A percentile compares a stretch with the other conserved stretches of the same genome.
phyloP scores from a whole-genome alignment of 1,284 basidiomycete species.

The Wallemia ichthyophaga region DNA sequence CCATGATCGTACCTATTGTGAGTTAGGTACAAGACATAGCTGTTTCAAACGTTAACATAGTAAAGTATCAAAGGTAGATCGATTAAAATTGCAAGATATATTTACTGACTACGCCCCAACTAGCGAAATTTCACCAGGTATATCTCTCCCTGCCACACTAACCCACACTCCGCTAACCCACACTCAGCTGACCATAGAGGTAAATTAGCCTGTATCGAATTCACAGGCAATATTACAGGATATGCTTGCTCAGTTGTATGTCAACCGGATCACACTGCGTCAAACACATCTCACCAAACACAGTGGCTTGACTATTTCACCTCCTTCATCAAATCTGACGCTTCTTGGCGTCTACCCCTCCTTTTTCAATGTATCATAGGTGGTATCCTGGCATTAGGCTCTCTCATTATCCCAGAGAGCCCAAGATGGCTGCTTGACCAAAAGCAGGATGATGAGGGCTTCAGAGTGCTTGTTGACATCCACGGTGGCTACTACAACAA shows the following conservation, averaged over 20 bases:
- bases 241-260: constrained; percentile 79
- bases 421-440: constrained; percentile 84
- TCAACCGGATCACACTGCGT: constrained; percentile 7
- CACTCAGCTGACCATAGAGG: constrained; percentile 28
- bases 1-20: constrained; percentile 23
- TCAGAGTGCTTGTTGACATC: constrained; percentile 63
- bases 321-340: constrained; percentile 52
- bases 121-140: constrained; percentile 65
- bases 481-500: constrained; percentile 59
- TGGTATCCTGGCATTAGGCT: constrained; percentile 44
- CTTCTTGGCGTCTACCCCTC: constrained; percentile 28
- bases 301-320: constrained; percentile 88
- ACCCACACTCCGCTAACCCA: neutral
- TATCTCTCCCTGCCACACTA: constrained; percentile 4
- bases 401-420: constrained; percentile 67
- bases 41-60: neutral
- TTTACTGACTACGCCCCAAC: neutral
- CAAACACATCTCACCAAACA: neutral
- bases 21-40: neutral
- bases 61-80: neutral
- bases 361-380: constrained; percentile 35
- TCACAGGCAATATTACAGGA: constrained; percentile 74
- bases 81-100: neutral
- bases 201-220: constrained; percentile 81
- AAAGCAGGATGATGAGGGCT: constrained; percentile 54